Evolutionary conservation across 371 early-diverging fungal species (phyloP), one percentile per base, ranked within the genome.

Genomic region (Edhazardia aedis): DNA sequence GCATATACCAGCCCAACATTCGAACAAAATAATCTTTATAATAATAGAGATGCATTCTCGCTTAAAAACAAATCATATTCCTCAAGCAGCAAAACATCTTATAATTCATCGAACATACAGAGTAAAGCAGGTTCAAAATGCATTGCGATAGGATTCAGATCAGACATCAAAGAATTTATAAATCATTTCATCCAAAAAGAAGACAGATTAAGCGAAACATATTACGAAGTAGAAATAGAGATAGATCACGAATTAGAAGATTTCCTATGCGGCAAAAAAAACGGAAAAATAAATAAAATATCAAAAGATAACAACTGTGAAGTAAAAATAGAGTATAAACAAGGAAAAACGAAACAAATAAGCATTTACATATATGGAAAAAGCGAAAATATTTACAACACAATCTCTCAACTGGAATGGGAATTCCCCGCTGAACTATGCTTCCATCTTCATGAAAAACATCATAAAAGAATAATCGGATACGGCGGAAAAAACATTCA

Each of bases 401-500:
- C 25, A 9, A 39, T 40, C 28, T 38, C 47, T 16, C 23, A 21
- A 38, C 11, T 57, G 14, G 30, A 47, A 56, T 82, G 82, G 55
- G 85, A 85, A 62, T 62, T 83, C 7, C 85, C 85, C 0, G 83
- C 82, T 0, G 83, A 83, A 55, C 78, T 82, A 36, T 78, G 80
- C 4, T 88, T 88, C 63, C 79, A 76, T 67, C 77, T 88, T 4
- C 83, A 86, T 44, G 85, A 85, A 62, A 71, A 77, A 1, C 80
- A 79, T 60, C 88, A 88, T 72, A 86, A 85, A 67, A 78, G 85
- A 19, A 84, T 88, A 56, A 88, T 88, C 58, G 88, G 88, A 21
- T 82, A 81, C 16, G 84, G 84, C 2, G 88, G 88, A 56, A 86
- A 84, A 63, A 83, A 84, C 68, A 86, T 88, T 53, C 86, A 86